Evolutionary conservation across 768 basidiomycete species (phyloP).

Genomic region (Pisolithus sp.): DNA sequence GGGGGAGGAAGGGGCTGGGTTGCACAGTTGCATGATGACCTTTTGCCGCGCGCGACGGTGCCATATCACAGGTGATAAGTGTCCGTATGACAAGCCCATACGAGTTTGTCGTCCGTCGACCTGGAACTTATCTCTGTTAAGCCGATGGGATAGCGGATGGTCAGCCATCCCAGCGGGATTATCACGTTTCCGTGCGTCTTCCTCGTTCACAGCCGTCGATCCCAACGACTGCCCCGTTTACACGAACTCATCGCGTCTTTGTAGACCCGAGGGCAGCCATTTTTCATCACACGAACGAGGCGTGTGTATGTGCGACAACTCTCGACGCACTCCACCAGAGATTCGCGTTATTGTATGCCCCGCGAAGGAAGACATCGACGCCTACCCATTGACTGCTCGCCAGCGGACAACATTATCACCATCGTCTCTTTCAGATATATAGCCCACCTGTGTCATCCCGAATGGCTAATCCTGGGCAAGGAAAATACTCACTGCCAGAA

Average conservation of each 20-base stretch:
- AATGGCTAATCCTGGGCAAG: constrained; percentile 7
- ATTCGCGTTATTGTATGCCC: constrained; percentile 11
- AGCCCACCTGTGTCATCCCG: background rate
- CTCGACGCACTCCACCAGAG: constrained; percentile 11
- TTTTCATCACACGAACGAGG: constrained; percentile 8
- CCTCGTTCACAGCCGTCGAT: constrained; percentile 8
- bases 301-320: constrained; percentile 13
- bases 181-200: constrained; percentile 24
- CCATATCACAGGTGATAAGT: constrained; percentile 1
- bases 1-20: constrained; percentile 8
- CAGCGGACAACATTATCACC: constrained; percentile 4
- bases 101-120: constrained; percentile 15
- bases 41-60: constrained; percentile 19
- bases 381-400: constrained; percentile 9
- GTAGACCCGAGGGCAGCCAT: constrained; percentile 4
- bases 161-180: constrained; percentile 19
- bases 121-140: constrained; percentile 15
- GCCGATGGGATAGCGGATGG: constrained; percentile 25
- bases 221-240: constrained; percentile 1
- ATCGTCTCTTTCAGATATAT: background rate
- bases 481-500: constrained; percentile 7
- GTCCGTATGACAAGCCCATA: constrained; percentile 7
- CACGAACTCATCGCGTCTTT: constrained; percentile 5
- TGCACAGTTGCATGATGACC: constrained; percentile 16
- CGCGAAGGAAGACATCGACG: constrained; percentile 9